Conservation (phyloP, 768 basidiomycete genomes). For the Royoungia palumana region DNA sequence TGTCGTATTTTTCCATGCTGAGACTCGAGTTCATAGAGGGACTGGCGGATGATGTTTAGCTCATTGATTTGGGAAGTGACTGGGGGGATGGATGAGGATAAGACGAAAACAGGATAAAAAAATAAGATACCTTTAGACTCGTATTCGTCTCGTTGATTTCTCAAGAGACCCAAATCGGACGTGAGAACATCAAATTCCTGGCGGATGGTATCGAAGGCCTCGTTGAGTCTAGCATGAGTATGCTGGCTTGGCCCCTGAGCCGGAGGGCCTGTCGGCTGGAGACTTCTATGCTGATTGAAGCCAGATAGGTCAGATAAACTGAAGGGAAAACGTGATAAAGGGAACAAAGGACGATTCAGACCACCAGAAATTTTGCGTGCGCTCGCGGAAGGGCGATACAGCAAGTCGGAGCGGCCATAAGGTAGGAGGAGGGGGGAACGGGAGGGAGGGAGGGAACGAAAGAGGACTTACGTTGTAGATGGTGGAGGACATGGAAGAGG, state of each 20-base stretch:
- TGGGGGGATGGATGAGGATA: slow-evolving; percentile 29
- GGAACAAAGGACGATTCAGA: slow-evolving; percentile 2
- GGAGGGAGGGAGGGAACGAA: background rate
- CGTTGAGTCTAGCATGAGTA: slow-evolving; percentile 53
- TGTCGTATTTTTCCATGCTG: slow-evolving; percentile 84
- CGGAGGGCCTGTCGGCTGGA: slow-evolving; percentile 51
- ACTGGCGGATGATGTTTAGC: slow-evolving; percentile 83
- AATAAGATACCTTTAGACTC: slow-evolving; percentile 72
- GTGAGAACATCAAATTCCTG: slow-evolving; percentile 80
- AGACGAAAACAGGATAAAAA: background rate
- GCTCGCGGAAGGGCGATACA: slow-evolving; percentile 2
- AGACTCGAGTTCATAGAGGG: slow-evolving; percentile 87
- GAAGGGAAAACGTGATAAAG: background rate
- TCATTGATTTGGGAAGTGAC: slow-evolving; percentile 86
- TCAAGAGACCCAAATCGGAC: slow-evolving; percentile 61
- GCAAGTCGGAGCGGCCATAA: background rate
- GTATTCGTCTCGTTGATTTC: slow-evolving; percentile 83
- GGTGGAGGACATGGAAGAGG: slow-evolving; percentile 36
- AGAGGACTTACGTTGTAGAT: slow-evolving; percentile 36
- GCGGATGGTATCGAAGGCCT: slow-evolving; percentile 76
- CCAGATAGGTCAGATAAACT: slow-evolving; percentile 15
- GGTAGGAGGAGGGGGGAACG: background rate
- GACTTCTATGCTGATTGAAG: slow-evolving; percentile 44
- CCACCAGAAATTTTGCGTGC: slow-evolving; percentile 26
- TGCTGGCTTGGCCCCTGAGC: slow-evolving; percentile 41